These are phyloP conservation scores for Globisporangium rhizosaccharum DNA, from an alignment of 352 stramenopile species.

Conservation along the genomic window DNA sequence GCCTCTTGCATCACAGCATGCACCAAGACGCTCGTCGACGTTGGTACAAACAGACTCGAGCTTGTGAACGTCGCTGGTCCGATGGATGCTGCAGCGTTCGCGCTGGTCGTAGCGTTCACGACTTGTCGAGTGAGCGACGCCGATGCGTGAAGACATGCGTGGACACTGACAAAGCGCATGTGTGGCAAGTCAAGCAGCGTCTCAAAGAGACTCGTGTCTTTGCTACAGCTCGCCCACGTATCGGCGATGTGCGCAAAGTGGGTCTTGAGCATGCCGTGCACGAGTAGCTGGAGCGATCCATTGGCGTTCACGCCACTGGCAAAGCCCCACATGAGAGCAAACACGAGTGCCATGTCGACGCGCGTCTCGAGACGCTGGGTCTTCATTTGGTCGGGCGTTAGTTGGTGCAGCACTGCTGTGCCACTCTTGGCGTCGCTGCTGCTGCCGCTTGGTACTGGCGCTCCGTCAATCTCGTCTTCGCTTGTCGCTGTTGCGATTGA, in stretches of 20 bases:
- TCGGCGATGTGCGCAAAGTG: constrained; percentile 23
- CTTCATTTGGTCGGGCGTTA: too few relatives aligned
- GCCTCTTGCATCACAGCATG: constrained; percentile 36
- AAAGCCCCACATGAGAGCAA: constrained; percentile 53
- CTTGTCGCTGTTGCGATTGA: constrained; percentile 1
- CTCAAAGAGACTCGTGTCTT: constrained; percentile 35
- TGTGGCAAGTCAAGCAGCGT: constrained; percentile 26
- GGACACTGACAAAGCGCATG: constrained; percentile 24
- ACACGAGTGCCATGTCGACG: constrained; percentile 48
- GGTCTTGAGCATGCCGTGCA: constrained; percentile 26
- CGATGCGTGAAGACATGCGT: neutral
- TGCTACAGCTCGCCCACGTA: constrained; percentile 16
- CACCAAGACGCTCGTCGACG: constrained; percentile 28
- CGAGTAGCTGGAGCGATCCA: constrained; percentile 15
- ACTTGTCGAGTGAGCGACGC: neutral
- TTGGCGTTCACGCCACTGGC: constrained; percentile 19
- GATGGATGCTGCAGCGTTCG: neutral
- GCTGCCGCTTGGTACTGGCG: constrained; percentile 2
- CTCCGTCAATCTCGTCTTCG: neutral
- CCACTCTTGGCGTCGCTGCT: neutral
- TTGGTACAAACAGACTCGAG: constrained; percentile 36
- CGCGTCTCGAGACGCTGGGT: constrained; percentile 17
- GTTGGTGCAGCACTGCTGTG: too few relatives aligned
- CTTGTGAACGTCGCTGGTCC: neutral
- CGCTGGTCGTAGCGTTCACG: neutral